These are phyloP conservation scores for Blastocystis sp. DNA, from an alignment of 352 stramenopile genomes.

Conservation along the genomic window DNA sequence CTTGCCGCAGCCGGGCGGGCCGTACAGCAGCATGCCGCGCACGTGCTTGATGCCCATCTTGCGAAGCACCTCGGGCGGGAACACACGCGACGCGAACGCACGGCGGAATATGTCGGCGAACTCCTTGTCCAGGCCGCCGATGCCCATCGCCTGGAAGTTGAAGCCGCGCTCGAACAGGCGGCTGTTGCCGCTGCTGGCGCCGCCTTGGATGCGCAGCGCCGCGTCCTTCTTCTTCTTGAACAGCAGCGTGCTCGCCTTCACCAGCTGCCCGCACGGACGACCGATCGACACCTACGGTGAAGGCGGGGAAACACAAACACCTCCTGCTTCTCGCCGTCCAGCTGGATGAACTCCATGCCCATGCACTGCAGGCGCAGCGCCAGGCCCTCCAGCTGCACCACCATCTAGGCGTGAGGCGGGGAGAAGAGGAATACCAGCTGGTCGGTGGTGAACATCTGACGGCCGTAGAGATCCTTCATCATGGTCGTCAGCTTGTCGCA, in stretches of 20 bases:
- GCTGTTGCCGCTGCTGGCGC: constrained; percentile 63
- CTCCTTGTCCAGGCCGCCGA: constrained; percentile 94
- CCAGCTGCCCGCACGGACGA: constrained; percentile 72
- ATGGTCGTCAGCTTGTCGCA: constrained; percentile 59
- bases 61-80: constrained; percentile 88
- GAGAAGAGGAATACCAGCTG: constrained; percentile 71
- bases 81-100: constrained; percentile 94
- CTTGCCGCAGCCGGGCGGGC: constrained; percentile 75
- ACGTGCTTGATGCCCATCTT: constrained; percentile 98
- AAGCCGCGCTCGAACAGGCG: constrained; percentile 70
- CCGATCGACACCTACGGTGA: constrained; percentile 39
- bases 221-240: constrained; percentile 72
- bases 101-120: constrained; percentile 96
- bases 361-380: constrained; percentile 64
- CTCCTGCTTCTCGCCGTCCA: constrained; percentile 70
- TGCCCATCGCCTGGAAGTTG: constrained; percentile 75
- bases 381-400: constrained; percentile 70
- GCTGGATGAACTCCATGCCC: constrained; percentile 73
- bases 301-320: too few relatives aligned
- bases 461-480: constrained; percentile 71
- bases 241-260: constrained; percentile 65
- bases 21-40: constrained; percentile 85
- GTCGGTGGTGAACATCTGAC: constrained; percentile 72
- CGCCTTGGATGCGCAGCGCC: constrained; percentile 68
- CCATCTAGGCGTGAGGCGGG: constrained; percentile 68